phyloP scores from a whole-genome alignment of 805 yeast genomes.

The Sungouiella blattae region DNA sequence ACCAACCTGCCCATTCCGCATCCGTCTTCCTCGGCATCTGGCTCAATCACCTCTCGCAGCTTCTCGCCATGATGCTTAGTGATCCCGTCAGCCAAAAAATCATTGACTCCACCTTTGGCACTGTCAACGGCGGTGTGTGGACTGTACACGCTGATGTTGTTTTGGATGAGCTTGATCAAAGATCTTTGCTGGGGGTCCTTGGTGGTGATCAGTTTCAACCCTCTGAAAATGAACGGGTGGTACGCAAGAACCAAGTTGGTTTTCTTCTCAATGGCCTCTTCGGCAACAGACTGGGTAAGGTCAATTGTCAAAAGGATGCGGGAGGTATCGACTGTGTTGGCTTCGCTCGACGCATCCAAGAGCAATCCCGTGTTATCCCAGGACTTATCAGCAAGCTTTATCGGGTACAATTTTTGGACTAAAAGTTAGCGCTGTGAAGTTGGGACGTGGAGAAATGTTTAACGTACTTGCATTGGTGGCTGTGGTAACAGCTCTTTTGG shows the following conservation, averaged over 20 bases:
- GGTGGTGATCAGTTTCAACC: conserved; percentile 66
- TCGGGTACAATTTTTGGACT: conserved; percentile 79
- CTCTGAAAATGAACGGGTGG: conserved; percentile 89
- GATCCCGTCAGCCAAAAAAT: conserved; percentile 74
- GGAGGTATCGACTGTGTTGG: conserved; percentile 16
- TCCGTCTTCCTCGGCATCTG: conserved; percentile 40
- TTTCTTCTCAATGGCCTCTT: conserved; percentile 66
- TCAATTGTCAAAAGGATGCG: conserved; percentile 72
- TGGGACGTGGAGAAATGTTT: neutral
- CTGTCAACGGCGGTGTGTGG: conserved; percentile 98
- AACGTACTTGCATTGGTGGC: conserved; percentile 39
- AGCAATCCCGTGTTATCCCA: conserved; percentile 97
- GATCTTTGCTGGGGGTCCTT: conserved; percentile 79
- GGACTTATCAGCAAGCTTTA: conserved; percentile 71
- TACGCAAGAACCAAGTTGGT: conserved; percentile 73
- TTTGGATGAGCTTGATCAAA: conserved; percentile 63
- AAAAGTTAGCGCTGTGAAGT: conserved; percentile 15
- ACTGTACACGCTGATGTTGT: conserved; percentile 83
- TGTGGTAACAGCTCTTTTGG: conserved; percentile 44
- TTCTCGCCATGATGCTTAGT: conserved; percentile 23
- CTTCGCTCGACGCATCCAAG: conserved; percentile 54
- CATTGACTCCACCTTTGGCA: conserved; percentile 89
- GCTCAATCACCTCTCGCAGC: conserved; percentile 39
- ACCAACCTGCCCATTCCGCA: conserved; percentile 85
- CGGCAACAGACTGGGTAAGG: conserved; percentile 75